Conservation (phyloP, 2,329 filamentous ascomycete species). For the Talaromyces funiculosus region DNA sequence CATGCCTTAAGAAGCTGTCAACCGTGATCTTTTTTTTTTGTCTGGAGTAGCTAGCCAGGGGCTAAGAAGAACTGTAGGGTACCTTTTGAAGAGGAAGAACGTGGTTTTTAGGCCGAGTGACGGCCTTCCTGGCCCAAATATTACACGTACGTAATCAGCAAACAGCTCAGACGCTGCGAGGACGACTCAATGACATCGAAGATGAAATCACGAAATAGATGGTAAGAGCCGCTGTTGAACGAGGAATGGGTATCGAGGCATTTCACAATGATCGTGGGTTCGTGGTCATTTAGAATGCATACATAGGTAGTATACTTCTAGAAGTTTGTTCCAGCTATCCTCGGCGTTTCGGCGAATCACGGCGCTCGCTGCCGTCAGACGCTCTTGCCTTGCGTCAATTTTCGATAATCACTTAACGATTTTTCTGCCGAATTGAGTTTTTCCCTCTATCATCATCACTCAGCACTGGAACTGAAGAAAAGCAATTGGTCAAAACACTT, state of each 20-base stretch:
- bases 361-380: not conserved
- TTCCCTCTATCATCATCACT: no score
- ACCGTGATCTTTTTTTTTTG: no score
- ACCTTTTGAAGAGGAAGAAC: not conserved
- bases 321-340: not conserved
- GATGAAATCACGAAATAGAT: not conserved
- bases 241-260: not conserved
- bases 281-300: not conserved
- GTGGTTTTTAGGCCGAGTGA: no score
- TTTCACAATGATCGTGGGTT: not conserved
- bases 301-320: not conserved
- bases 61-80: no score
- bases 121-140: not conserved
- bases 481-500: no score
- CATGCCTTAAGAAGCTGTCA: not conserved
- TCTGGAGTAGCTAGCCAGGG: not conserved
- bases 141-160: not conserved
- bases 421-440: no score
- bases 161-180: not conserved
- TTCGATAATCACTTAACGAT: not conserved
- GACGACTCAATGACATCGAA: not conserved
- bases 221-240: not conserved
- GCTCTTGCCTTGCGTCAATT: not conserved
- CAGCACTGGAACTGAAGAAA: not conserved
- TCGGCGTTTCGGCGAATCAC: not conserved